A percentile compares a stretch with the other conserved stretches of the same genome.
Conservation (phyloP, 768 basidiomycete species). For the Lactarius akahatsu region DNA sequence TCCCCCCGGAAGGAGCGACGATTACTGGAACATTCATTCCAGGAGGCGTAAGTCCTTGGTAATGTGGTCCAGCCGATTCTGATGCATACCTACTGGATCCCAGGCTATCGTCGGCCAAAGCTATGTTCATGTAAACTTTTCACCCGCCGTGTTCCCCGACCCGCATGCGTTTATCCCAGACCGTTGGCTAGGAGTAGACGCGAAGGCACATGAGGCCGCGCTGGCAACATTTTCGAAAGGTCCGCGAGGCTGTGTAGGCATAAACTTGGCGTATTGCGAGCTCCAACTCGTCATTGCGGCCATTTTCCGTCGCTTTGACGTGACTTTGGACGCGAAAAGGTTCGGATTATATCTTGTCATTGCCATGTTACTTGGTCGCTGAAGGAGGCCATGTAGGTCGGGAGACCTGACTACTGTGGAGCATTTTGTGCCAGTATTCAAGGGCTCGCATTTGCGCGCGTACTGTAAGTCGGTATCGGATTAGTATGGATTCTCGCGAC, state of each 20-base stretch:
- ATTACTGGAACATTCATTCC: conserved; percentile 11
- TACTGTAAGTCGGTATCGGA: neutral
- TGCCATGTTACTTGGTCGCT: no score
- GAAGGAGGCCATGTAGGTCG: neutral
- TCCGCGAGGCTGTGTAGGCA: neutral
- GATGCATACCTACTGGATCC: neutral
- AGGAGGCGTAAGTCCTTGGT: neutral
- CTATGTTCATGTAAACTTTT: neutral
- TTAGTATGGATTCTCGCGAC: neutral
- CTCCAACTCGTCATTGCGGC: neutral
- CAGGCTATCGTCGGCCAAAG: neutral
- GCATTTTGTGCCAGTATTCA: no score
- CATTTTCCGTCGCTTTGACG: conserved; percentile 2
- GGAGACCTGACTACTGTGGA: neutral
- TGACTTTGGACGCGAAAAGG: neutral
- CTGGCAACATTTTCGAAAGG: neutral
- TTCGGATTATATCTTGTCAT: neutral
- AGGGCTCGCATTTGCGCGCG: no score
- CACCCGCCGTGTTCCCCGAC: neutral
- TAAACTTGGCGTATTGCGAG: conserved; percentile 2
- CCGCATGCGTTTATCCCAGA: neutral
- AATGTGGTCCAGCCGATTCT: neutral
- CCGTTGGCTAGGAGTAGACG: no score
- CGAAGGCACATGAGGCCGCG: no score
- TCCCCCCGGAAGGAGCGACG: conserved; percentile 3